These are phyloP conservation scores for Xylariaceae sp. DNA, from an alignment of 2,329 filamentous ascomycete species.

Conservation along the genomic window DNA sequence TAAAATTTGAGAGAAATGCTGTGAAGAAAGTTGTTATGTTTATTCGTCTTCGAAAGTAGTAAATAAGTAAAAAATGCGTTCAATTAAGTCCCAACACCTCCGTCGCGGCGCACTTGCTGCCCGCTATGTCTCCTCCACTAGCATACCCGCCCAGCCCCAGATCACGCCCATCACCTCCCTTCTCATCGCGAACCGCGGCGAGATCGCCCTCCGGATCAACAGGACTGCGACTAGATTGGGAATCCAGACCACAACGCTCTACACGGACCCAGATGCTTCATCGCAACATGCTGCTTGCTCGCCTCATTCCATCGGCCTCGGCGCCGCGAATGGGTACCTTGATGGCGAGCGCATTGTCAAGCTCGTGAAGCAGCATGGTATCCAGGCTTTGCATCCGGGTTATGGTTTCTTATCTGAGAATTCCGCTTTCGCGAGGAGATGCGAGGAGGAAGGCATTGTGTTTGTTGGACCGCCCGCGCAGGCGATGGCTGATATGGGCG, in stretches of 20 bases:
- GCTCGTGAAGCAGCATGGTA: slow-evolving; percentile 78
- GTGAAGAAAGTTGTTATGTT: background rate
- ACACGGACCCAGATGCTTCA: slow-evolving; percentile 82
- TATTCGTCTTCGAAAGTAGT: background rate
- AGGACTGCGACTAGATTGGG: slow-evolving; percentile 82
- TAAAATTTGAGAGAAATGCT: background rate
- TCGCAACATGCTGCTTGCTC: slow-evolving; percentile 86
- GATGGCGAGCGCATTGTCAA: slow-evolving; percentile 90
- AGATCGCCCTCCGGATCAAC: slow-evolving; percentile 91
- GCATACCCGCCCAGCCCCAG: slow-evolving; percentile 30
- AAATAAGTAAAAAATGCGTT: slow-evolving; percentile 44
- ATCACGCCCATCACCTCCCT: slow-evolving; percentile 65
- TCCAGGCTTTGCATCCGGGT: slow-evolving; percentile 88
- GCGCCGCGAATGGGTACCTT: slow-evolving; percentile 78
- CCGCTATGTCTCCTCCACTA: slow-evolving; percentile 34
- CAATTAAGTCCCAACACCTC: slow-evolving; percentile 48
- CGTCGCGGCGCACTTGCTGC: slow-evolving; percentile 42
- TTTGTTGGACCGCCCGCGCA: slow-evolving; percentile 88
- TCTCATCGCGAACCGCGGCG: slow-evolving; percentile 92
- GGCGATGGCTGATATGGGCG: slow-evolving; percentile 69
- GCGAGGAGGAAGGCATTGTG: slow-evolving; percentile 80
- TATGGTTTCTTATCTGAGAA: slow-evolving; percentile 98
- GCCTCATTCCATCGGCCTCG: slow-evolving; percentile 77
- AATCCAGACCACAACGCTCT: slow-evolving; percentile 88
- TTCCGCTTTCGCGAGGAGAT: slow-evolving; percentile 79